Base-by-base conservation (phyloP, 108 stramenopile genomes). In the Cyclotella baltica region DNA sequence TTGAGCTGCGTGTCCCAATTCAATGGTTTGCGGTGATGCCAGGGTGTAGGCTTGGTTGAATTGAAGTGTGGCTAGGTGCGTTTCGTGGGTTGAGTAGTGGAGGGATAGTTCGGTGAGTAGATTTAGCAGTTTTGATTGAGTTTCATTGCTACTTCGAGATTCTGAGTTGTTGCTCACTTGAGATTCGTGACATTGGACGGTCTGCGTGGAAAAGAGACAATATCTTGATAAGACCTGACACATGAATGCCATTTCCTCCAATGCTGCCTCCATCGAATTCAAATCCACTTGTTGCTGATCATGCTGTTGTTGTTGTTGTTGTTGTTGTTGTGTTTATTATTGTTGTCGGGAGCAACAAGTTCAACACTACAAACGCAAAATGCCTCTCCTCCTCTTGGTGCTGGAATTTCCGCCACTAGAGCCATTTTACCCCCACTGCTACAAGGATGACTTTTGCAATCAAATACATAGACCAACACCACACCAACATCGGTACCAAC, bases 211-310 rank as follows among this genome's bases (percentile, higher is more conserved):
- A 57, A 73, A 80, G 29, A 62, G 34, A 20, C 83, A 67, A 53
- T 95, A 95, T 28, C 91, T 86, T 46, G 87, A 88, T 67, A 90
- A 62, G 20, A 95, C 64, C 83, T 92, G 90, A 67, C 94, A 92
- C 27, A 66, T 50, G 71, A 91, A 92, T 13, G 92, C 90, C 88
- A 95, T 89, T 85, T 91, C 91, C 40, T 95, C 94, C 65, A 95
- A 82, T 37, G 88, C 66, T 37, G 76, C 67, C 67, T 92, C 92
- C 72, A 77, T 81, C 11, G 70, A 81, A 50, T 67, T 22, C 15
- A 78, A 88, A 68, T 72, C 67, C 30, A 66, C n/a, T n/a, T n/a
- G n/a, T n/a, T n/a, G n/a, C n/a, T n/a, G n/a, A n/a, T n/a, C n/a
- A n/a, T n/a, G n/a, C n/a, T n/a, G n/a, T n/a, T n/a, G n/a, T n/a